Base-by-base conservation (phyloP, 2,329 filamentous ascomycete genomes). In the Pyricularia sp. region DNA sequence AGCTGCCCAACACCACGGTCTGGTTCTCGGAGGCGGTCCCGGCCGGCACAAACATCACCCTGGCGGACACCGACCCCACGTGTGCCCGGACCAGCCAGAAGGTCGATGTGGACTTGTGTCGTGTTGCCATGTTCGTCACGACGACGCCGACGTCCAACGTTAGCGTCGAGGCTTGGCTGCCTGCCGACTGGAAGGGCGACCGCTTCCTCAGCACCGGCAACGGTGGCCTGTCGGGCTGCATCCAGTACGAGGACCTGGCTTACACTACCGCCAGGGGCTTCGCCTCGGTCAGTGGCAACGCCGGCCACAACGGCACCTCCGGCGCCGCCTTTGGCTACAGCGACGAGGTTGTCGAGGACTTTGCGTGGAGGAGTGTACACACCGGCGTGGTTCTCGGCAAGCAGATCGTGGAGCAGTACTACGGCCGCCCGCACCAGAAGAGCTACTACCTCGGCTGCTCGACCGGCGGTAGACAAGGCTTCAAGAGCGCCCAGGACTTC, bases 371-470 rank as follows among this genome's bases (percentile, higher is more conserved):
- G 2, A 75, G 79, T 4, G 68, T 81, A n/a, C 85, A 87, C 72
- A 82, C 81, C 9, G 82, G 83, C 0, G 80, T 84, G 3, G 79
- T 79, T 2, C 71, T 82, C 9, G 81, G 81, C 7, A 86, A 86
- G 73, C 69, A 77, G 17, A 74, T 88, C 12, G 78, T 81, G 1
- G 72, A 81, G 36, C 76, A 77, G 0, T 87, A 83, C 76, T 88
- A 88, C 71, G 75, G 77, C 6, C 67, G 71, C n/a, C 70, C 74
- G 2, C 78, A 77, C 64, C 73, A 78, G 4, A 83, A 83, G 74
- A 83, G 81, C 7, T 87, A 87, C 75, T 88, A 83, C 73, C 79
- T 80, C 33, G 86, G 86, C 26, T 87, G 85, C 75, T 86, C 84
- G 0, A 87, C 85, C 0, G 86, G 86, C 23, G 86, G 86, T 0